Evolutionary conservation across 768 basidiomycete genomes (phyloP), one percentile per base, ranked within the genome.

Genomic region (Termitomyces sp.): DNA sequence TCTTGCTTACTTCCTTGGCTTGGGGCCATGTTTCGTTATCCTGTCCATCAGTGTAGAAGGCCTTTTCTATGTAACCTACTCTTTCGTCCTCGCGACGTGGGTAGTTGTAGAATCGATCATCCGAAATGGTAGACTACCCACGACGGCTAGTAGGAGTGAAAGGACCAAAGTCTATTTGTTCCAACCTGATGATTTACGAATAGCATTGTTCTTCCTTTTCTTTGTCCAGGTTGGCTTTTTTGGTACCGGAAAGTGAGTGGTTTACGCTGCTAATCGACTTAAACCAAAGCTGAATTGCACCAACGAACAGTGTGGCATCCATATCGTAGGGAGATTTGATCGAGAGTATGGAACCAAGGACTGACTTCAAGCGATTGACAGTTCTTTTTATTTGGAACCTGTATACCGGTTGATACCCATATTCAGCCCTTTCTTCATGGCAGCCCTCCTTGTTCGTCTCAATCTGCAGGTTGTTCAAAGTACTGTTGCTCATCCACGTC

Each of bases 221-320:
- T 92, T 94, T 65, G 87, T 94, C 7, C 92, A 95, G 67, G 84
- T 92, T 45, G 92, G 87, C 2, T 94, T 93, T 73, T 93, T 92
- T 68, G 92, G 92, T 8, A 91, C 85, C 40, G 90, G 90, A 77
- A 92, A 90, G 89, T 90, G 74, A 66, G 89, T 79, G 11, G 1
- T 49, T n/a, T 7, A 22, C 18, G 20, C 7, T 56, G 18, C 28
- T 20, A 33, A 58, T 52, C n/a, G 32, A 50, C 49, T 35, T 28
- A 4, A 8, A 16, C 8, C 16, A 7, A 48, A 33, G 36, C 39
- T 59, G 32, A 59, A 58, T 55, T 33, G 15, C 7, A 28, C 13
- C 11, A 3, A 32, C 39, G 6, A 32, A 35, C 58, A 93, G 90
- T 66, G 86, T 91, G 51, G 89, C 90, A n/a, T 90, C 90, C 11